These are phyloP conservation scores for Heliamphora pulchella DNA, from an alignment of 179 eudicot species.

Conservation along the genomic window DNA sequence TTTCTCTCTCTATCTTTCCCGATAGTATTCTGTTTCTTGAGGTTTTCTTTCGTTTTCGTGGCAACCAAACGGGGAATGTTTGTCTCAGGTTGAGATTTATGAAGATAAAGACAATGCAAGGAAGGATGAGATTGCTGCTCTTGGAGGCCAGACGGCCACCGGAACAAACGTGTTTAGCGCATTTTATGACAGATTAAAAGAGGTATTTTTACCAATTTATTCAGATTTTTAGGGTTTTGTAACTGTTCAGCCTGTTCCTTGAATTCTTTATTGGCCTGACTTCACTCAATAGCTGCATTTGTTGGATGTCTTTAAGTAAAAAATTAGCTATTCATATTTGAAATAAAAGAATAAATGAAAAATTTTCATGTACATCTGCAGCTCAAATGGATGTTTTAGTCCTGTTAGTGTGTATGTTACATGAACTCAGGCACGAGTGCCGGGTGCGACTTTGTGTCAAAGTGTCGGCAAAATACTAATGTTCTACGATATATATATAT, in stretches of 20 bases:
- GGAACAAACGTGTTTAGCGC: constrained; percentile 90
- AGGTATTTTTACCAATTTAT: constrained; percentile 35
- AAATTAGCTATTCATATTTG: neutral
- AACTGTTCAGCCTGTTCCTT: too few species aligned
- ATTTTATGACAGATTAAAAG: constrained; percentile 87
- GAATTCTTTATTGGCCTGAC: neutral
- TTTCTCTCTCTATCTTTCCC: neutral
- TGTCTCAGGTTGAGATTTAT: constrained; percentile 63
- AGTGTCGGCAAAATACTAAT: too few species aligned
- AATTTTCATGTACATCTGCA: neutral
- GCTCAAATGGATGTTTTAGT: neutral
- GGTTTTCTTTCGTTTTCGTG: neutral
- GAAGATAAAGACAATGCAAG: constrained; percentile 81
- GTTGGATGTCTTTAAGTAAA: neutral
- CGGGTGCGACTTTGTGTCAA: too few species aligned
- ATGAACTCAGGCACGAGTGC: too few species aligned
- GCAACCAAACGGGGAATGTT: neutral
- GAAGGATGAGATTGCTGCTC: constrained; percentile 97
- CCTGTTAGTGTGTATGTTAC: too few species aligned
- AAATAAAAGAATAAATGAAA: neutral
- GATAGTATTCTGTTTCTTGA: neutral
- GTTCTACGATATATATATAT: too few species aligned
- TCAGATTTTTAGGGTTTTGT: constrained; percentile 3
- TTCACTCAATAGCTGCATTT: neutral
- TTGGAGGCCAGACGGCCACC: constrained; percentile 81